Evolutionary conservation across 495 filamentous ascomycete genomes (phyloP), one percentile per base, ranked within the genome.

Genomic region (Tirmania nivea): DNA sequence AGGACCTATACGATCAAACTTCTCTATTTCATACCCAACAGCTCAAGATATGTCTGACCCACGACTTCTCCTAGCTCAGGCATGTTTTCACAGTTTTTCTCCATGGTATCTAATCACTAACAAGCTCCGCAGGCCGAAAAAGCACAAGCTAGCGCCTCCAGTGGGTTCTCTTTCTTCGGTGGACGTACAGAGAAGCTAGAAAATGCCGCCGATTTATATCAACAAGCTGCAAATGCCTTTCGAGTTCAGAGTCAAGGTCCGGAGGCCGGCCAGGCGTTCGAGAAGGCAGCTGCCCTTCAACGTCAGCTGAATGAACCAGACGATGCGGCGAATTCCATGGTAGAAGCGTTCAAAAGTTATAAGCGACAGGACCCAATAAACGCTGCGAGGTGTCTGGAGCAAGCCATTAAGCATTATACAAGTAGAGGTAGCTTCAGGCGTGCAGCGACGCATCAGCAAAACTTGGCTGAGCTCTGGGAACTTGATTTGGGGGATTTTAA

Each of bases 381-480:
- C 66, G 85, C 84, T 17, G 80, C 81, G 50, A 71, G 82, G 52
- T 83, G 83, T 55, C 71, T 93, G 50, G 71, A 81, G 31, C 66
- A 73, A 55, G 82, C 85, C 17, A 86, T 95, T 61, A 68, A 74
- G 34, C 81, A 88, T 65, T 93, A 88, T 63, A 83, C 80, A 49
- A 64, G 74, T 55, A 83, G 83, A 66, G 89, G 87, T 51, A 92
- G 92, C 65, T 84, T 89, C 67, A 73, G 88, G 55, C 75, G 90
- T 34, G 86, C 90, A 5, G 89, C 90, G 19, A 81, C 83, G 34
- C 80, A 90, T 60, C 80, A 92, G 68, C 82, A 95, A 63, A 79
- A 83, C 59, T 69, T 89, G 54, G 89, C 78, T 20, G 86, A 94
- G 64, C 62, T 92, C 37, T 83, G 80, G 60, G 86, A 95, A 69